Evolutionary conservation across 345 rosid species (phyloP), one percentile per base, ranked within the genome.

Genomic region (Populus simonii): DNA sequence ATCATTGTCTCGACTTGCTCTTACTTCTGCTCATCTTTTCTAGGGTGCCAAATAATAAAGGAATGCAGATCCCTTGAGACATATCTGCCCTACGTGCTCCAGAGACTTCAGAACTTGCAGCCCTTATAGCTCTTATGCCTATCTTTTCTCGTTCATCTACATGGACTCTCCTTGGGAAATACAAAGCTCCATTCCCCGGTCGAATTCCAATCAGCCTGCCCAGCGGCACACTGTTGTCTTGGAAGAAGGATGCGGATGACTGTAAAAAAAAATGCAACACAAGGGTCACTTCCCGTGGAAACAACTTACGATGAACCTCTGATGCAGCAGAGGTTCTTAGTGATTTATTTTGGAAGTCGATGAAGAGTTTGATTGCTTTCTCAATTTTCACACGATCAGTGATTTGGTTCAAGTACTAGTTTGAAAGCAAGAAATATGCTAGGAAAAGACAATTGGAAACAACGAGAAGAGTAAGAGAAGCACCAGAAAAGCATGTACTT

Each of bases 231-330:
- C 88, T 88, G 45, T 61, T 29, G 61, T 88, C 90, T 74, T 84
- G 89, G 83, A 89, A 89, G 84, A 89, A 88, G 5, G 91, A 89
- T 8, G 85, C 88, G 5, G 89, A 79, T 8, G 92, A 86, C 92
- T 88, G 86, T 36, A 69, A 39, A 22, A 70, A 18, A 3, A 49
- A 31, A 69, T 1, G 8, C 5, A 61, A 15, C 66, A 15, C 18
- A 8, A 35, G 45, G 20, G 18, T 31, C 2, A 41, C 20, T 75
- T 75, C 29, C 2, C 39, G n/a, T 5, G 5, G 43, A 31, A 51
- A 27, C 17, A 38, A 22, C 6, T 36, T 36, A 9, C 10, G 3
- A 53, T 53, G 59, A 20, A 53, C 9, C 22, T 20, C 59, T 45
- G 8, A 22, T 22, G 25, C 61, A 22, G 61, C 61, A 8, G 61